Evolutionary conservation across 1,284 basidiomycete genomes (phyloP), one percentile per base, ranked within the genome.

Genomic region (Pterula multifida): DNA sequence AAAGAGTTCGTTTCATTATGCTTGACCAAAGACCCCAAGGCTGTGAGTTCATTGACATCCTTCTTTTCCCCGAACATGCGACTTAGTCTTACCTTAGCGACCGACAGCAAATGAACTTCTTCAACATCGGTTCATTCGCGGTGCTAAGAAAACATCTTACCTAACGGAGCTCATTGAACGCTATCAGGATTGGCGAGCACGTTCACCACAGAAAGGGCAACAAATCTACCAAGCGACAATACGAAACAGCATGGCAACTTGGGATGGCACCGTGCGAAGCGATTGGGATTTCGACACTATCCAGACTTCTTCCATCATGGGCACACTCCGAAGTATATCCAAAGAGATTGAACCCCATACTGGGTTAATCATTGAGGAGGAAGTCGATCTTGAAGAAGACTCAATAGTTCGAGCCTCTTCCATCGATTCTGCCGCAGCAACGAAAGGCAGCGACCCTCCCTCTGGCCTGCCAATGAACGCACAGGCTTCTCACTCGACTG

Each of bases 211-310:
- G 56, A 69, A 64, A 17, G 62, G 57, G 11, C 64, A 68, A 49
- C 71, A 72, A 54, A 65, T 69, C 55, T 74, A 75, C 58, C 75
- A 78, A 56, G 68, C 78, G 12, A 76, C 79, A 2, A 61, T 79
- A 42, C 70, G 73, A 50, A 76, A 75, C 54, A 76, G 69, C 47
- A 63, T 69, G 49, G 70, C 73, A 36, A 15, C 6, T 32, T 86
- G 83, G 83, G 85, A 86, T 53, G 75, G 73, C 28, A 90, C 89
- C 1, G 74, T 94, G 63, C 78, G 79, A 60, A 91, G 86, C 60
- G 90, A 93, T 55, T 97, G 93, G 94, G 90, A 90, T 63, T 98
- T 97, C 65, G 92, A 96, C 57, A 97, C 91, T 1, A 72, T 95
- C 57, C 82, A 78, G 55, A 78, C 82, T 26, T 73, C 79, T 11